Conservation (phyloP, 495 filamentous ascomycete genomes). For the Recurvomyces mirabilis region DNA sequence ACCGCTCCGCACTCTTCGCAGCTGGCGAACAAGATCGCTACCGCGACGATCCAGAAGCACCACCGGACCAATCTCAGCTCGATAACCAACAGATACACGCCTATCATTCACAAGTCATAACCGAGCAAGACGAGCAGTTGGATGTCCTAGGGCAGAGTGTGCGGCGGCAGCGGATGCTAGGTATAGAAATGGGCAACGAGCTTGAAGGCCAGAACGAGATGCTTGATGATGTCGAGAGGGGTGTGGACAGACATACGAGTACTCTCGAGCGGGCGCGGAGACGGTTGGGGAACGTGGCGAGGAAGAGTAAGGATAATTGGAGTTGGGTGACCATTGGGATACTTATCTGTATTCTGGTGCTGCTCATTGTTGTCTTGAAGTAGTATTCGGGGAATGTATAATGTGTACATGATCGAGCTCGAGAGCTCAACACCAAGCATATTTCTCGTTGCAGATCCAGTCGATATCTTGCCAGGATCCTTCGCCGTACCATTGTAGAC, state of each 20-base stretch:
- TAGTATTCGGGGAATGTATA: too few species aligned
- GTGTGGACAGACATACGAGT: constrained; percentile 68
- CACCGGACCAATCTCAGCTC: constrained; percentile 53
- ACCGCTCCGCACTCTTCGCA: constrained; percentile 52
- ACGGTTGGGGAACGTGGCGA: constrained; percentile 34
- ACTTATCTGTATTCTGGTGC: constrained; percentile 31
- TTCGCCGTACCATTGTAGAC: constrained; percentile 52
- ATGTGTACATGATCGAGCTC: too few species aligned
- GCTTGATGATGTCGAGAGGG: constrained; percentile 75
- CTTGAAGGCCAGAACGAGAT: constrained; percentile 79
- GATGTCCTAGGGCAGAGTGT: constrained; percentile 77
- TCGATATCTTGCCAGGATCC: constrained; percentile 49
- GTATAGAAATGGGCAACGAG: constrained; percentile 93
- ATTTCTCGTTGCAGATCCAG: constrained; percentile 90
- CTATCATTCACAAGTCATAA: constrained; percentile 67
- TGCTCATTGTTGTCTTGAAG: constrained; percentile 33
- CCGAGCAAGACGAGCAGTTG: constrained; percentile 86
- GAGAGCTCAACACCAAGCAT: constrained; percentile 82
- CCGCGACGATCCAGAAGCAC: constrained; percentile 39
- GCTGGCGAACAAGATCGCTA: constrained; percentile 33
- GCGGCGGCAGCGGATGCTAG: constrained; percentile 81
- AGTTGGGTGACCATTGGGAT: constrained; percentile 32
- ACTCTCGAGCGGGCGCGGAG: constrained; percentile 63
- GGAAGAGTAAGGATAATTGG: constrained; percentile 33
- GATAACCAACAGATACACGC: constrained; percentile 78